A percentile compares a stretch with the other conserved stretches of the same genome.
These are phyloP conservation scores for Hyphopichia pseudoburtonii DNA, from an alignment of 1,139 yeast species.

Conservation along the genomic window DNA sequence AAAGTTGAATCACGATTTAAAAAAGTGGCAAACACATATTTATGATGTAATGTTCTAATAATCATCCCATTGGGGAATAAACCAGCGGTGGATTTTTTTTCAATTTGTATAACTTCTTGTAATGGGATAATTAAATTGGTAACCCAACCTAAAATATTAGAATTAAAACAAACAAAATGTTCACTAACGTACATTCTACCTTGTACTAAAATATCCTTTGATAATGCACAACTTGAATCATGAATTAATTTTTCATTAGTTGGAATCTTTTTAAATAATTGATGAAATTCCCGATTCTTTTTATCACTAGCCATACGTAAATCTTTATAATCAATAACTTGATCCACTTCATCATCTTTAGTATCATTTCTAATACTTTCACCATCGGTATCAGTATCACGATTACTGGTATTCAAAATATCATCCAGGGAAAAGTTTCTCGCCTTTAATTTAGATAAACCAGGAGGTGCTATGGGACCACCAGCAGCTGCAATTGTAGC, in stretches of 20 bases:
- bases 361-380: constrained; percentile 1
- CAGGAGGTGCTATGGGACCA: too few relatives aligned
- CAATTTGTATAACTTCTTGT: constrained; percentile 68
- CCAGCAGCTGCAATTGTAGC: too few relatives aligned
- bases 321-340: constrained; percentile 22
- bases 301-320: constrained; percentile 37
- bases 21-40: constrained; percentile 71
- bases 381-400: constrained; percentile 6
- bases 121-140: constrained; percentile 67
- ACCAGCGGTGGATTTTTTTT: constrained; percentile 70
- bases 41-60: constrained; percentile 68
- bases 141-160: constrained; percentile 74
- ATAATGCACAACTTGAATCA: constrained; percentile 71
- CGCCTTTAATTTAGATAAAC: constrained; percentile 10
- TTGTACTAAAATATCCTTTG: constrained; percentile 69
- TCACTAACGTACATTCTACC: constrained; percentile 69
- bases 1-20: constrained; percentile 67
- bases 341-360: constrained; percentile 10
- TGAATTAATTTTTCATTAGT: constrained; percentile 54
- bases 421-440: constrained; percentile 7
- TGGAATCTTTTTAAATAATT: constrained; percentile 56
- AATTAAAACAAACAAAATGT: constrained; percentile 62
- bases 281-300: constrained; percentile 64
- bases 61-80: constrained; percentile 75
- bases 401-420: constrained; percentile 10